Evolutionary conservation across 2,329 filamentous ascomycete genomes (phyloP), one percentile per base, ranked within the genome.

Genomic region (Beauveria brongniartii): DNA sequence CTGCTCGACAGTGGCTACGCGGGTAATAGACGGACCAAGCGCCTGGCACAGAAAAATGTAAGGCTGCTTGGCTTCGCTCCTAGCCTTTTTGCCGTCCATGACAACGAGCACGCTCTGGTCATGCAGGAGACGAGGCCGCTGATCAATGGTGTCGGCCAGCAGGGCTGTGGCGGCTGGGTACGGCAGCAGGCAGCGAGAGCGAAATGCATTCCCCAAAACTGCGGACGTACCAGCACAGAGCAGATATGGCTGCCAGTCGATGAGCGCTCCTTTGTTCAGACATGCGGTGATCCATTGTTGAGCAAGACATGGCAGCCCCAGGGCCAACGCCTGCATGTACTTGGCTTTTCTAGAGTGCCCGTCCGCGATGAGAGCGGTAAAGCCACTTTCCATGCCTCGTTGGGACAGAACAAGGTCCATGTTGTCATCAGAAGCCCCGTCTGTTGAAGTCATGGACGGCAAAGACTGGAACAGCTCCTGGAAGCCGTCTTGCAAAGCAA

Each of bases 281-380:
- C 90, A 96, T 55, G 89, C 82, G 28, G 83, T 80, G 53, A 96
- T 78, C 93, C 94, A 99, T 59, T 87, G 86, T 6, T 86, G 82
- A 6, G 91, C 88, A 1, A 99, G 79, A 68, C 92, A 96, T 0
- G 94, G 94, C 0, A 99, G 75, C 1, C 91, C 91, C 0, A 99
- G 82, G 0, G 94, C 92, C 2, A 99, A 82, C 0, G 94, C 94
- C 74, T 97, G 92, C 80, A 97, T 90, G 72, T 94, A 97, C 71
- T 97, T 99, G 55, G 87, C 84, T 64, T 91, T 92, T 52, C 93
- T 86, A 7, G 90, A 94, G 71, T 96, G 89, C 5, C 85, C 83
- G 69, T 97, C 91, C 0, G 92, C 88, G 63, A 99, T 90, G 16
- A 97, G 77, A 4, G 91, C 92, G 0, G 90, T 86, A 69, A 99